These are phyloP conservation scores for Arthrobotrys megalospora DNA, from an alignment of 2,329 filamentous ascomycete species.

Conservation along the genomic window DNA sequence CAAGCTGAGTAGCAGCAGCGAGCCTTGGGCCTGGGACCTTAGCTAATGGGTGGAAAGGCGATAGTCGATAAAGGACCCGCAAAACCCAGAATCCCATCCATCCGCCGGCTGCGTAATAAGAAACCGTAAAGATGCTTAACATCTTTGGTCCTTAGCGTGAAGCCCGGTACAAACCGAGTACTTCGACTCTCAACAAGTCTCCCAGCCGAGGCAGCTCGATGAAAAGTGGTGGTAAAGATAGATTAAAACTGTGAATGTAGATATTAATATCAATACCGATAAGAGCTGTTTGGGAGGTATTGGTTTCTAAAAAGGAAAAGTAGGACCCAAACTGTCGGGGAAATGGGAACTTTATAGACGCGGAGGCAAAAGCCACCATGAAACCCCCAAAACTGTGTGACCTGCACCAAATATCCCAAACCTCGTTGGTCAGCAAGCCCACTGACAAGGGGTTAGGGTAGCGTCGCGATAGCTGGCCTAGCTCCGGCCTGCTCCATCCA, in stretches of 20 bases:
- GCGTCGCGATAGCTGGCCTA: conserved; percentile 33
- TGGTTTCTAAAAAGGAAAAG: conserved; percentile 24
- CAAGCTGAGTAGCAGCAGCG: conserved; percentile 66
- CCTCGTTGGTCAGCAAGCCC: conserved; percentile 21
- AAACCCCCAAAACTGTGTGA: conserved; percentile 20
- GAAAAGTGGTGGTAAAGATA: not conserved
- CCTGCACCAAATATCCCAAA: conserved; percentile 27
- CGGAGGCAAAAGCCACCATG: conserved; percentile 24
- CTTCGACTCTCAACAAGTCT: not conserved
- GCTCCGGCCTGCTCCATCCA: conserved; percentile 35
- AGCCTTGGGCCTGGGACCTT: conserved; percentile 66
- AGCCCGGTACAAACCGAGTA: not conserved
- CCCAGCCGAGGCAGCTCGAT: not conserved
- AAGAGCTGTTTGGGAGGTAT: not conserved
- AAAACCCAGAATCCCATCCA: conserved; percentile 38
- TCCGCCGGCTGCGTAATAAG: conserved; percentile 38
- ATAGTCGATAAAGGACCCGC: conserved; percentile 65
- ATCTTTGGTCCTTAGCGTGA: conserved; percentile 14
- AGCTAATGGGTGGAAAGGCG: conserved; percentile 66
- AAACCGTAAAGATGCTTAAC: conserved; percentile 30
- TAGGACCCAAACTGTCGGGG: conserved; percentile 16
- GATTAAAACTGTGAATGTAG: not conserved
- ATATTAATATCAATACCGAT: conserved; percentile 21
- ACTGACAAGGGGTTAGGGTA: conserved; percentile 13
- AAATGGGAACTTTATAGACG: conserved; percentile 29